Conservation (phyloP, 1,284 basidiomycete species). For the Gymnopus androsaceus region DNA sequence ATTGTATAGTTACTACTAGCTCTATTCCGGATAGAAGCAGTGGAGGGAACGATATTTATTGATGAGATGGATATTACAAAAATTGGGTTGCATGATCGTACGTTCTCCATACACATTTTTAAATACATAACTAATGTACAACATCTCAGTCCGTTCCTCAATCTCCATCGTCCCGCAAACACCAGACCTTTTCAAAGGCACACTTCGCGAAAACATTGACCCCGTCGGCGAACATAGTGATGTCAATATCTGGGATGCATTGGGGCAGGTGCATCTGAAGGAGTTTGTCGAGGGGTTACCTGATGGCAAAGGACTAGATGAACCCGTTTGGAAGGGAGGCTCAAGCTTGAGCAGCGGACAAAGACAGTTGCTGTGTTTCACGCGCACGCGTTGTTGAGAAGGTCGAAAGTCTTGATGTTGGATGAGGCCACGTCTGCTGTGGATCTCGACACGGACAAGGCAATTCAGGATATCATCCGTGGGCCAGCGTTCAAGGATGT, state of each 20-base stretch:
- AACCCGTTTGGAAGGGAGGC: conserved; percentile 79
- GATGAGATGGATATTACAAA: conserved; percentile 84
- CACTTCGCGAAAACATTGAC: conserved; percentile 84
- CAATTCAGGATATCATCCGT: conserved; percentile 81
- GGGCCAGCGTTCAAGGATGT: conserved; percentile 69
- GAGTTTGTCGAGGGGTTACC: conserved; percentile 73
- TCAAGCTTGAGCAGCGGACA: conserved; percentile 85
- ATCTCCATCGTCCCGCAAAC: conserved; percentile 91
- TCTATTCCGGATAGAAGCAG: conserved; percentile 82
- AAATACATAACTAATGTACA: not conserved
- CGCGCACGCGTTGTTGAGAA: conserved; percentile 75
- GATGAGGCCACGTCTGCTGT: conserved; percentile 90
- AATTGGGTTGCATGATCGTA: conserved; percentile 81
- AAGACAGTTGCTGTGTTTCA: conserved; percentile 82
- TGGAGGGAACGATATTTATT: conserved; percentile 76
- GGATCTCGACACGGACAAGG: conserved; percentile 84
- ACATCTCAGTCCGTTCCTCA: conserved; percentile 59
- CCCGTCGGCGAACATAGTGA: conserved; percentile 73
- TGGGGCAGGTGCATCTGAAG: conserved; percentile 73
- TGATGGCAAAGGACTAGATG: conserved; percentile 66
- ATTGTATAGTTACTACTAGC: conserved; percentile 66
- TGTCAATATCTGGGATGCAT: conserved; percentile 80
- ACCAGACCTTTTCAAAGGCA: conserved; percentile 83
- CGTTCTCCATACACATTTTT: conserved; percentile 30
- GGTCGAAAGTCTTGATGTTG: conserved; percentile 86